A percentile compares a stretch with the other conserved stretches of the same genome.
Conservation (phyloP, 164 flowering plant species). For the Macadamia tetraphylla region DNA sequence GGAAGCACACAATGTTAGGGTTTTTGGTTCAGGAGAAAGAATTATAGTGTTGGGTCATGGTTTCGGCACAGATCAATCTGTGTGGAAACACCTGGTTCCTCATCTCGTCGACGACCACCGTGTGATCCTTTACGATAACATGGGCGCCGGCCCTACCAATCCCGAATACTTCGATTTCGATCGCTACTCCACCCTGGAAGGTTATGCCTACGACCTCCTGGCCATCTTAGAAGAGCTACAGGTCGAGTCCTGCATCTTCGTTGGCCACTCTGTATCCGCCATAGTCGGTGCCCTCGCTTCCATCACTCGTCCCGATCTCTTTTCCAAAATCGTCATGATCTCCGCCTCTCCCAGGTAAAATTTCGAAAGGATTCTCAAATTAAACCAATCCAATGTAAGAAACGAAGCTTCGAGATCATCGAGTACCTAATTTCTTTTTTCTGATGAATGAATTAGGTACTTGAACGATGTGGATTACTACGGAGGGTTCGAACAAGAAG, state of each 20-base stretch:
- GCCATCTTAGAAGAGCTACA: constrained; percentile 38
- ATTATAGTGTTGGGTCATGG: constrained; percentile 18
- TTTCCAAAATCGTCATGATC: constrained; percentile 51
- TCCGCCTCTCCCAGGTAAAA: constrained; percentile 54
- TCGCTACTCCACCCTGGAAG: constrained; percentile 29
- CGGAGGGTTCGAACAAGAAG: constrained; percentile 70
- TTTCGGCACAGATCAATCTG: constrained; percentile 28
- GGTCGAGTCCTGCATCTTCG: constrained; percentile 43
- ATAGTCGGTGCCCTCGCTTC: constrained; percentile 57
- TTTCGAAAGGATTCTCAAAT: too few relatives aligned
- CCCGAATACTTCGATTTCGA: constrained; percentile 39
- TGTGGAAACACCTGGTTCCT: constrained; percentile 28
- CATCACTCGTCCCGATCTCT: constrained; percentile 64
- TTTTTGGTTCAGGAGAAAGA: not conserved
- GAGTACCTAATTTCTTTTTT: too few relatives aligned
- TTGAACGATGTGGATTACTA: constrained; percentile 52
- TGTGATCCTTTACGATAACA: constrained; percentile 30
- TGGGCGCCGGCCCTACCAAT: constrained; percentile 35
- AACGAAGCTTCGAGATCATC: too few relatives aligned
- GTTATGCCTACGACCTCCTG: constrained; percentile 28
- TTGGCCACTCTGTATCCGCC: constrained; percentile 68
- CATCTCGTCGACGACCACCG: constrained; percentile 18
- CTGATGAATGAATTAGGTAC: constrained; percentile 28
- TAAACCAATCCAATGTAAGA: too few relatives aligned
- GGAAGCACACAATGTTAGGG: not conserved